Conservation (phyloP, 345 rosid species). For the Physaria fendleri region DNA sequence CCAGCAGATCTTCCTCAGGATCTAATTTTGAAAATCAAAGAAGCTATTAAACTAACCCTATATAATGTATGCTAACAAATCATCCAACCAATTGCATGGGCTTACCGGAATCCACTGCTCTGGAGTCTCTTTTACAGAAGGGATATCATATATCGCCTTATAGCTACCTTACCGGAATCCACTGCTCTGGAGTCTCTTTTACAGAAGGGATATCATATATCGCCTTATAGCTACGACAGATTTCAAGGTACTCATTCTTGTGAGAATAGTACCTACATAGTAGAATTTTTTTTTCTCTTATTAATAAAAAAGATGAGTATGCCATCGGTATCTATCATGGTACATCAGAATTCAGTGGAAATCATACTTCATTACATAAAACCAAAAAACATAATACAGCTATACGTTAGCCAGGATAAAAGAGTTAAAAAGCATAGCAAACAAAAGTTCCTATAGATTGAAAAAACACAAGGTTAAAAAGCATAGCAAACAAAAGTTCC, state of each 20-base stretch:
- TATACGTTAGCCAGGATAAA: too few relatives aligned
- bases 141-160: slow-evolving; percentile 85
- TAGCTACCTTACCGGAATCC: slow-evolving; percentile 88
- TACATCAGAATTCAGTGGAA: not conserved
- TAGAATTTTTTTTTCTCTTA: not conserved
- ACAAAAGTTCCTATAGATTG: too few relatives aligned
- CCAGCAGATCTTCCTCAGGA: slow-evolving; percentile 78
- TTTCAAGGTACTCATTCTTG: slow-evolving; percentile 79
- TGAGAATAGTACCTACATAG: slow-evolving; percentile 66
- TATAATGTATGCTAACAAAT: not conserved
- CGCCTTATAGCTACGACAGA: slow-evolving; percentile 86
- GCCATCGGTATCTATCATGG: too few relatives aligned
- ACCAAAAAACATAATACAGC: too few relatives aligned
- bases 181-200: slow-evolving; percentile 52
- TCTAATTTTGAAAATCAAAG: slow-evolving; percentile 26
- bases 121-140: slow-evolving; percentile 59
- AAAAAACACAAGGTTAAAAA: too few relatives aligned
- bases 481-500: too few relatives aligned
- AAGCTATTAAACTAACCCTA: not conserved
- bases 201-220: slow-evolving; percentile 83
- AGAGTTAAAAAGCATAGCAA: too few relatives aligned
- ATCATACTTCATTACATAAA: too few relatives aligned
- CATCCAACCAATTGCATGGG: not conserved
- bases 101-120: slow-evolving; percentile 68
- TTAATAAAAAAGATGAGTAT: not conserved